Base-by-base conservation (phyloP, 805 yeast genomes). In the Sungouiella blattae region DNA sequence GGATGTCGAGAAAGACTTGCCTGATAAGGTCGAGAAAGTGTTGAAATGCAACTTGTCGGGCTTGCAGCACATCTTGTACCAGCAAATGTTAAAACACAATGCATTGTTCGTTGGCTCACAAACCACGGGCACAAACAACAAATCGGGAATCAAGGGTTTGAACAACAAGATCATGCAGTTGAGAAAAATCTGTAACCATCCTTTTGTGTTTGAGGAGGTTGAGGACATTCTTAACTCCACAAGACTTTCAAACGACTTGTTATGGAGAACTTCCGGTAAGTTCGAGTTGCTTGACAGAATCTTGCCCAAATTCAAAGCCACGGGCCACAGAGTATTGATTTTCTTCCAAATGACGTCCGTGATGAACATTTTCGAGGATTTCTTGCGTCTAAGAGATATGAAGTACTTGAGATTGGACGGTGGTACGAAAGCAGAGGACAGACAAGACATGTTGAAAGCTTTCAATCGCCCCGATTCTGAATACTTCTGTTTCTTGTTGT, bases 291-390 rank as follows among this genome's bases (percentile, higher is more conserved):
- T 86, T 43, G 91, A 83, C 56, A 66, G 89, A 42, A 70, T 85
- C 11, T 66, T 85, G 50, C 88, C 91, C 9, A 85, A 85, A 55
- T 79, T 82, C 54, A 77, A 80, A 47, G 81, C 76, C 0, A 65
- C 81, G 5, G 88, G 88, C 2, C 94, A 85, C 54, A 71, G 89
- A 55, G 87, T 84, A 3, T 70, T 85, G 58, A 80, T 85, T 59
- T 85, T 85, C 52, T 85, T 85, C 67, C 94, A 85, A 62, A 85
- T 85, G 94, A 85, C 94, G 0, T 87, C 83, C 53, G 86, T 85
- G 36, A 85, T 85, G 94, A 87, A 84, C 55, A 85, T 85, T 27
- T 84, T 85, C 88, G 94, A 85, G 58, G 94, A 85, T 58, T 85
- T 76, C 57, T 65, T 85, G 50, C 69, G 89, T 48, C 71, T 75